Conservation (phyloP, 2,329 filamentous ascomycete species). For the Colletotrichum magnum region DNA sequence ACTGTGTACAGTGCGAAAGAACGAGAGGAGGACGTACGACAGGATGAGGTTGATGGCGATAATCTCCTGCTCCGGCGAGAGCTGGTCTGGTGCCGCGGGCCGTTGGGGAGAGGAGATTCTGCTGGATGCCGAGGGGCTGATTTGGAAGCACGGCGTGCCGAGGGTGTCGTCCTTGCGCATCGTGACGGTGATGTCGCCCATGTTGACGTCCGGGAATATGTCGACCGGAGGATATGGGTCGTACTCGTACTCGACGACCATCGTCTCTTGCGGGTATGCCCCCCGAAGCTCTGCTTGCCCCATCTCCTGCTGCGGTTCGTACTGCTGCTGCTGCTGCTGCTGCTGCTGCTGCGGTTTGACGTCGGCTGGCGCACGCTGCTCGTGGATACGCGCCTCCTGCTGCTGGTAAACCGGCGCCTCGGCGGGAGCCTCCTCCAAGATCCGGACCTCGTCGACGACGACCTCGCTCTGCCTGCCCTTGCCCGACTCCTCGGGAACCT, state of each 20-base stretch:
- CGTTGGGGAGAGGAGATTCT: conserved; percentile 35
- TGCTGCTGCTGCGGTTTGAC: conserved; percentile 3
- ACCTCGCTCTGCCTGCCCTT: conserved; percentile 18
- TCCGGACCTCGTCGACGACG: conserved; percentile 3
- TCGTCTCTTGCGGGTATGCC: conserved; percentile 7
- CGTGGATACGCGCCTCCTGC: not conserved
- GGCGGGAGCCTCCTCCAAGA: not conserved
- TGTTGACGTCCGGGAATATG: conserved; percentile 52
- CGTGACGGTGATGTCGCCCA: conserved; percentile 56
- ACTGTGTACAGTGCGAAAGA: not conserved
- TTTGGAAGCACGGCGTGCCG: conserved; percentile 59
- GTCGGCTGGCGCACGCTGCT: not conserved
- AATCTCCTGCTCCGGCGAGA: conserved; percentile 58
- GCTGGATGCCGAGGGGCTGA: conserved; percentile 50
- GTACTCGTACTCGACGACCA: conserved; percentile 27
- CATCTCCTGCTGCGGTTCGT: conserved; percentile 19
- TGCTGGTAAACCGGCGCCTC: not conserved
- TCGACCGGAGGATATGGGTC: conserved; percentile 42
- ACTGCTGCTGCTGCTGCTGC: not conserved
- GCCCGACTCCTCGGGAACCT: conserved; percentile 1
- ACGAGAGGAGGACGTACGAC: conserved; percentile 54
- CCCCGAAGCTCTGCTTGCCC: conserved; percentile 26
- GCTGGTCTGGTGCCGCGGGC: conserved; percentile 45
- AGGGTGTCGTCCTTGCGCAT: conserved; percentile 58
- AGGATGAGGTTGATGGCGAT: conserved; percentile 68